These are phyloP conservation scores for Calonectria hawksworthii DNA, from an alignment of 2,329 filamentous ascomycete genomes.

Conservation along the genomic window DNA sequence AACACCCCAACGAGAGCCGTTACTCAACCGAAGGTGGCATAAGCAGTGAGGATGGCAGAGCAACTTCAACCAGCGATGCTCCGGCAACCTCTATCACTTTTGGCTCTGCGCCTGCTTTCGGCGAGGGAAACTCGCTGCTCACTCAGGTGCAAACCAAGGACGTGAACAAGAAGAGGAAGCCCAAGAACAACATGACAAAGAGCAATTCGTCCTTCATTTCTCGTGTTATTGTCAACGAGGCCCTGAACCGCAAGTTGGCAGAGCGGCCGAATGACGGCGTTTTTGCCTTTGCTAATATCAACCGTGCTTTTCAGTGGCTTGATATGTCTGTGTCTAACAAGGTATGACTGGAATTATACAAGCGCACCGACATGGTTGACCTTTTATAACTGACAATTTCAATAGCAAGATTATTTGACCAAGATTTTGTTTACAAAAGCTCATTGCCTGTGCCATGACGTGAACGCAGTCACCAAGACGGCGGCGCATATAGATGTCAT, in stretches of 20 bases:
- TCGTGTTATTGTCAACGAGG: slow-evolving; percentile 92
- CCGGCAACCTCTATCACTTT: slow-evolving; percentile 55
- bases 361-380: background rate
- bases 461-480: slow-evolving; percentile 87
- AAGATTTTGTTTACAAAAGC: slow-evolving; percentile 98
- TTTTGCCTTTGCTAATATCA: slow-evolving; percentile 95
- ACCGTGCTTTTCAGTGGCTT: slow-evolving; percentile 95
- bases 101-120: slow-evolving; percentile 78
- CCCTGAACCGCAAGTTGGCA: slow-evolving; percentile 80
- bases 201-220: slow-evolving; percentile 99
- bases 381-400: slow-evolving; percentile 43
- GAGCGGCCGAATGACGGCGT: slow-evolving; percentile 85
- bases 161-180: slow-evolving; percentile 86
- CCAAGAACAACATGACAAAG: slow-evolving; percentile 98
- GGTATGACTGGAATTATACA: slow-evolving; percentile 52
- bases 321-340: slow-evolving; percentile 85
- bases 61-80: slow-evolving; percentile 66
- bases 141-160: slow-evolving; percentile 75
- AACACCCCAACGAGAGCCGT: slow-evolving; percentile 72
- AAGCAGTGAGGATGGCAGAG: slow-evolving; percentile 69
- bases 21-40: slow-evolving; percentile 72
- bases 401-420: slow-evolving; percentile 86
- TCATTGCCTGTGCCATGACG: slow-evolving; percentile 93
- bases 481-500: slow-evolving; percentile 87
- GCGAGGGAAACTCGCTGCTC: slow-evolving; percentile 86